phyloP scores from a whole-genome alignment of 257 asterid genomes.

The Solanum bulbocastanum region DNA sequence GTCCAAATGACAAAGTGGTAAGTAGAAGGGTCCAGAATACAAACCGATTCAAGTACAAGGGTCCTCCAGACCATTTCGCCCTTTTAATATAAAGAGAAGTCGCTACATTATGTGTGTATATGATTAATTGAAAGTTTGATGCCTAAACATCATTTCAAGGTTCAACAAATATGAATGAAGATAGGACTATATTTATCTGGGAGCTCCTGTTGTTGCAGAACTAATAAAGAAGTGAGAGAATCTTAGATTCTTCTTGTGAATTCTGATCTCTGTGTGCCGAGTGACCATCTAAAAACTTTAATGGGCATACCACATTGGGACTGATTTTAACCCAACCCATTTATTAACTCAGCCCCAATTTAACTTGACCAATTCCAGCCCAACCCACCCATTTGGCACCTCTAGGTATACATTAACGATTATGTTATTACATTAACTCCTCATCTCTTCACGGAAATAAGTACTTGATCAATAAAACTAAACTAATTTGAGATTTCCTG shows the following conservation, averaged over 20 bases:
- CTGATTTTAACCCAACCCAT: background rate
- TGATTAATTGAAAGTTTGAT: background rate
- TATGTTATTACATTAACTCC: background rate
- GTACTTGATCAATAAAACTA: background rate
- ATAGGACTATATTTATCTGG: background rate
- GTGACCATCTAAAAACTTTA: background rate
- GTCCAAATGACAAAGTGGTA: too few species aligned
- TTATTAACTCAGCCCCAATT: background rate
- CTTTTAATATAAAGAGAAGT: background rate
- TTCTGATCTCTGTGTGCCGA: background rate
- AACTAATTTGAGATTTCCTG: background rate
- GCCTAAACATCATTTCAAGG: background rate
- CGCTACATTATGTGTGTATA: background rate
- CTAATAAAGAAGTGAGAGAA: background rate
- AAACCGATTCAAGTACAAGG: too few species aligned
- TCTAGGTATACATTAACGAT: background rate
- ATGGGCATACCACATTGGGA: background rate
- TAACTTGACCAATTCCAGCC: background rate
- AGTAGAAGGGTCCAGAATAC: too few species aligned
- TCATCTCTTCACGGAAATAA: background rate
- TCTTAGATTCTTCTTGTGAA: background rate
- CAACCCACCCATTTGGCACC: background rate
- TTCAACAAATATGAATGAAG: background rate
- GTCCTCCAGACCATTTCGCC: too few species aligned
- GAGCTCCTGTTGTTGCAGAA: background rate